Evolutionary conservation across 768 basidiomycete species (phyloP).

Genomic region (Auricularia sp.): DNA sequence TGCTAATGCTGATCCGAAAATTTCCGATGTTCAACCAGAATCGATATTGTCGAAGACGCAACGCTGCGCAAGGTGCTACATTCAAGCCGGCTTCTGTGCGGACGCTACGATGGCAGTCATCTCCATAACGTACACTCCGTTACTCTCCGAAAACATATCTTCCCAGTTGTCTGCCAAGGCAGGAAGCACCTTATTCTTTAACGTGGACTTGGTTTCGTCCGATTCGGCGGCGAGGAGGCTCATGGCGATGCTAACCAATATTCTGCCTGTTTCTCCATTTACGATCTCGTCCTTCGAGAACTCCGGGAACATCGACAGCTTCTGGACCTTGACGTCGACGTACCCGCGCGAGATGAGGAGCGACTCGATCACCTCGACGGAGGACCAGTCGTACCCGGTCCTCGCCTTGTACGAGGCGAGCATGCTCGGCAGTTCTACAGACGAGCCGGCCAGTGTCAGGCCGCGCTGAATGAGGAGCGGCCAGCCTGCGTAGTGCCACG

Average conservation of each 20-base stretch:
- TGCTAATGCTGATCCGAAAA: too few species aligned
- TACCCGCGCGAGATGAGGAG: not conserved
- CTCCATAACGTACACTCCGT: not conserved
- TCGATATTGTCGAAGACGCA: too few species aligned
- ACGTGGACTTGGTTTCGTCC: not conserved
- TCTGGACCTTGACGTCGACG: not conserved
- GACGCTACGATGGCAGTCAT: not conserved
- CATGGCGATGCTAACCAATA: not conserved
- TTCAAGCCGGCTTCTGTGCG: not conserved
- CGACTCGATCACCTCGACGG: not conserved
- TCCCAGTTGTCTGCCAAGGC: not conserved
- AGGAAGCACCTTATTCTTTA: not conserved
- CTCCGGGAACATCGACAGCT: not conserved
- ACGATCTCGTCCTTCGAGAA: not conserved
- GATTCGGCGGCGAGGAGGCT: not conserved
- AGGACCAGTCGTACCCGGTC: constrained; percentile 1
- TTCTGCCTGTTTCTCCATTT: not conserved
- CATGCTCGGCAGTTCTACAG: not conserved
- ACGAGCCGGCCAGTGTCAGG: not conserved
- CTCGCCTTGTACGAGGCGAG: not conserved
- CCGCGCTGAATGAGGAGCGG: not conserved
- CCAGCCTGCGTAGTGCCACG: not conserved
- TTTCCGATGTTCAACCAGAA: too few species aligned
- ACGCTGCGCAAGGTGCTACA: too few species aligned
- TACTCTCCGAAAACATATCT: not conserved